Evolutionary conservation across 2,329 filamentous ascomycete genomes (phyloP), one percentile per base, ranked within the genome.

Genomic region (Monilinia polystroma): DNA sequence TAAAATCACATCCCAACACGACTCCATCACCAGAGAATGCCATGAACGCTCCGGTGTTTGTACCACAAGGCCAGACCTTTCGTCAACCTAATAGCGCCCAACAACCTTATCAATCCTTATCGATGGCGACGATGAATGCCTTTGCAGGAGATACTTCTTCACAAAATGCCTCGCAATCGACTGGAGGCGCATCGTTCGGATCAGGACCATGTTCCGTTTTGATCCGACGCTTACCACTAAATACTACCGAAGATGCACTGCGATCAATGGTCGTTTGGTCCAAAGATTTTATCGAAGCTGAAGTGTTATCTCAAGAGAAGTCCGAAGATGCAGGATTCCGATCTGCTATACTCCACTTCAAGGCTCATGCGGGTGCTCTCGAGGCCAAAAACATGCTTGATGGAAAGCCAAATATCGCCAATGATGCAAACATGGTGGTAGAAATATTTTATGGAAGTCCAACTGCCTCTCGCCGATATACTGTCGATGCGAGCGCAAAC

Each of bases 181-280:
- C 71, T 8, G 51, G 64, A 7, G 67, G 68, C 66, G 66, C 71
- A 51, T 62, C 64, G 52, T 75, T 74, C 57, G 69, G 70, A 8
- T 59, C 70, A 8, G 71, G 79, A 58, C 74, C 77, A 63, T 76
- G 79, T 72, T 73, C 80, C 29, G 78, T 86, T 47, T 74, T 85
- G 57, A 84, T 88, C 68, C 83, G 83, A 63, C 80, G 81, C 69
- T 79, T 88, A 16, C 85, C 85, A 1, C 69, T 79, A 60, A 82
- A 83, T 71, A 85, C 82, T 3, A 82, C 82, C 1, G 82, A 85
- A 62, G 81, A 86, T 62, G 80, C 80, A 32, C 72, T 88, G 63
- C 79, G 82, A 57, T 76, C 85, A 41, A 87, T 88, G 84, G 79
- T 85, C 45, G 79, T 86, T 53, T 87, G 84, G 77, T 85, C 83